Evolutionary conservation across 768 basidiomycete genomes (phyloP).

Genomic region (Serpula lacrymans): DNA sequence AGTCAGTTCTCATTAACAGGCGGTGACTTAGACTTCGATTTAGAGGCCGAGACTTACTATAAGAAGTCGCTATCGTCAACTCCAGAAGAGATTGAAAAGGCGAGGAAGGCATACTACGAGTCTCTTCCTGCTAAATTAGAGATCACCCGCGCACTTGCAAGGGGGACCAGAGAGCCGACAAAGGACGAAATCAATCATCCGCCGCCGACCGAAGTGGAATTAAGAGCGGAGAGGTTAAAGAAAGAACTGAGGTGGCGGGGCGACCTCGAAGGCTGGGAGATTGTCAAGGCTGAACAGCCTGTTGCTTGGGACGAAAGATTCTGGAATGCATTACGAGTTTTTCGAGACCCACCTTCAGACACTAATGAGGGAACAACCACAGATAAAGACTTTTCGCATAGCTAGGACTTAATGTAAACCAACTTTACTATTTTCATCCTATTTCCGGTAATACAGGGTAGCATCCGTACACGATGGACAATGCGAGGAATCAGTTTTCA

Average conservation of each 20-base stretch:
- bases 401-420: conserved; percentile 3
- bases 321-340: conserved; percentile 55
- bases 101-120: conserved; percentile 75
- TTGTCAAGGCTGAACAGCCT: conserved; percentile 58
- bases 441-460: background rate
- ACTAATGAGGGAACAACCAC: background rate
- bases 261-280: conserved; percentile 76
- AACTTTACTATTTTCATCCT: background rate
- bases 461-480: background rate
- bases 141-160: conserved; percentile 71
- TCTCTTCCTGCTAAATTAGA: conserved; percentile 62
- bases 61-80: conserved; percentile 55
- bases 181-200: conserved; percentile 77
- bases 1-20: conserved; percentile 15
- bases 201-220: conserved; percentile 84
- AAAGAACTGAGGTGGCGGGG: conserved; percentile 86
- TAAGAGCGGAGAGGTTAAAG: conserved; percentile 82
- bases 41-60: conserved; percentile 63
- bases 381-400: conserved; percentile 2
- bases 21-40: conserved; percentile 76
- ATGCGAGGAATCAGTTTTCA: background rate
- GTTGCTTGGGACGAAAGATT: conserved; percentile 82
- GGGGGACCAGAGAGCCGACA: conserved; percentile 77
- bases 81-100: conserved; percentile 58
- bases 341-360: conserved; percentile 40